Conservation (phyloP, 768 basidiomycete species). For the Fomitopsis serialis region DNA sequence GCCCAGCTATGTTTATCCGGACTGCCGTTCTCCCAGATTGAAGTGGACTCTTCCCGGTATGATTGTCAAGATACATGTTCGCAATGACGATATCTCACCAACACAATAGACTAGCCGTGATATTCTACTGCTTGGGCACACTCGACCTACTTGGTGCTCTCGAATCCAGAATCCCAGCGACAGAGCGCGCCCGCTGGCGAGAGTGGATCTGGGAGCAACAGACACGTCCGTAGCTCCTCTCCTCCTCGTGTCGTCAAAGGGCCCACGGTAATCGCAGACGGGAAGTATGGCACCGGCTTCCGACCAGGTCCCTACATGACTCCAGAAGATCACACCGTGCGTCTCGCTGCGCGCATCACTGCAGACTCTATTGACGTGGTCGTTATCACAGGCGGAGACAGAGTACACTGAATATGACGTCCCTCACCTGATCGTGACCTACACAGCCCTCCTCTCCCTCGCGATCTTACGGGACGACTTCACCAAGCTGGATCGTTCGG, state of each 20-base stretch:
- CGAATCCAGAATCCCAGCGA: slow-evolving; percentile 36
- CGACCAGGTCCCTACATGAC: slow-evolving; percentile 73
- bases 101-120: slow-evolving; percentile 66
- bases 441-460: slow-evolving; percentile 81
- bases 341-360: not conserved
- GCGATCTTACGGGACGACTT: slow-evolving; percentile 88
- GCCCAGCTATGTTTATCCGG: slow-evolving; percentile 64
- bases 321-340: slow-evolving; percentile 14
- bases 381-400: not conserved
- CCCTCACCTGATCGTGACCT: slow-evolving; percentile 90
- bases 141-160: slow-evolving; percentile 70
- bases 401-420: slow-evolving; percentile 50
- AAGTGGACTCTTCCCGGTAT: slow-evolving; percentile 71
- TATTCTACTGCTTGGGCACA: slow-evolving; percentile 84
- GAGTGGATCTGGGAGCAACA: slow-evolving; percentile 93
- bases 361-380: not conserved
- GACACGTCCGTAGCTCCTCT: slow-evolving; percentile 39
- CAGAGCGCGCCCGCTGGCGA: slow-evolving; percentile 59
- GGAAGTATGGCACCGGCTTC: slow-evolving; percentile 63
- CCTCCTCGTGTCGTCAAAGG: not conserved
- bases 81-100: too few species aligned
- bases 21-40: slow-evolving; percentile 63
- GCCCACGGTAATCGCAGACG: slow-evolving; percentile 33
- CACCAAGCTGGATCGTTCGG: slow-evolving; percentile 57
- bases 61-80: too few species aligned